phyloP scores from a whole-genome alignment of 352 stramenopile genomes.

The Albugo laibachii region DNA sequence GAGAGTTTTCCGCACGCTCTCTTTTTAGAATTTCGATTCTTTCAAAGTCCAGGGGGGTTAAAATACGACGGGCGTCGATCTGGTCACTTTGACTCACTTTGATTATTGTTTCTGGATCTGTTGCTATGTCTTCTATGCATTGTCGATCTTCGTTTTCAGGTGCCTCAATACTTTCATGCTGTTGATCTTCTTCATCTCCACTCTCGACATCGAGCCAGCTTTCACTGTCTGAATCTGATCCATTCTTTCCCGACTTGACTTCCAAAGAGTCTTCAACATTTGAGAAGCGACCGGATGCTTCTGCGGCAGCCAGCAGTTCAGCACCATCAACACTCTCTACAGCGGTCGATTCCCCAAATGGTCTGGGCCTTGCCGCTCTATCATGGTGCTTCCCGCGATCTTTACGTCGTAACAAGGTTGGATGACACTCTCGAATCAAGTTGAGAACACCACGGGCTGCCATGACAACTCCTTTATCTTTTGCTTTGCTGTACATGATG shows the following conservation, averaged over 20 bases:
- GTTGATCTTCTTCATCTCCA: constrained; percentile 19
- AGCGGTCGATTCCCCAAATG: constrained; percentile 82
- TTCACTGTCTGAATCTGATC: constrained; percentile 30
- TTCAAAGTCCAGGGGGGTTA: constrained; percentile 80
- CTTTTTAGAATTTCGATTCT: constrained; percentile 83
- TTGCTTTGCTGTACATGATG: constrained; percentile 89
- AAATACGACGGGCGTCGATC: constrained; percentile 67
- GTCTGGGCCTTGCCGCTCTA: constrained; percentile 63
- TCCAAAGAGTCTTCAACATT: constrained; percentile 64
- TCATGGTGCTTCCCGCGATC: constrained; percentile 88
- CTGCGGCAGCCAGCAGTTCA: constrained; percentile 82
- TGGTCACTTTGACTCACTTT: constrained; percentile 45
- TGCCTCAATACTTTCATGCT: constrained; percentile 17
- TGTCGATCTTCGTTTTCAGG: constrained; percentile 26
- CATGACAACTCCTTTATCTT: constrained; percentile 94
- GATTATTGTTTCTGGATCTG: constrained; percentile 19
- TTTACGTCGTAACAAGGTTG: constrained; percentile 90
- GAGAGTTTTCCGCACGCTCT: constrained; percentile 55
- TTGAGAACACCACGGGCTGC: constrained; percentile 91
- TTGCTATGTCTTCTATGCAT: constrained; percentile 7
- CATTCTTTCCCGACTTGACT: constrained; percentile 62
- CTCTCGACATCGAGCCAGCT: constrained; percentile 46
- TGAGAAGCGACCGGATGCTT: constrained; percentile 52
- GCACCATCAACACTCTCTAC: constrained; percentile 88
- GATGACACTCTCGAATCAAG: constrained; percentile 91